phyloP scores from a whole-genome alignment of 1,284 basidiomycete species.

The Trichosporon asahii region DNA sequence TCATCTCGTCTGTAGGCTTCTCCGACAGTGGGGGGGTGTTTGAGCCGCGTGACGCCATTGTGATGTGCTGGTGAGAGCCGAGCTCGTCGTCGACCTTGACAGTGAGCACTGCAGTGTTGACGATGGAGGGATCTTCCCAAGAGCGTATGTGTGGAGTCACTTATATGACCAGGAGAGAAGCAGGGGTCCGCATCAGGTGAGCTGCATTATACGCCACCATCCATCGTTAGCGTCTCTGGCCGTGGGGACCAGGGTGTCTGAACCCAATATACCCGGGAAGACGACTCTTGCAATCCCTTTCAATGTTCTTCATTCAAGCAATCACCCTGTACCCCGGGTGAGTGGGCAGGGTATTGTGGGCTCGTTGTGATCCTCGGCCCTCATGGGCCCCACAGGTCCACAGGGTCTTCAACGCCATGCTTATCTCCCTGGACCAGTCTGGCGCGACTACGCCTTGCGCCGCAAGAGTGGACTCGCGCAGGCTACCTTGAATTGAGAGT shows the following conservation, averaged over 20 bases:
- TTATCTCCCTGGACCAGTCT: neutral
- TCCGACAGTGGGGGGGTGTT: neutral
- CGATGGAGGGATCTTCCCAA: neutral
- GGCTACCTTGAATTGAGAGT: neutral
- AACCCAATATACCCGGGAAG: neutral
- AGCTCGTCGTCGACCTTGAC: neutral
- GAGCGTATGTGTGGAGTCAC: neutral
- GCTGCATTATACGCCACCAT: neutral
- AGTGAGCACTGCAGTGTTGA: neutral
- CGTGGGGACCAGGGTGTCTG: neutral
- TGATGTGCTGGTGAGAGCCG: neutral
- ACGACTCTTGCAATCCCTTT: neutral
- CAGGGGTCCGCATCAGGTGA: neutral
- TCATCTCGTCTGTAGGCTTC: neutral
- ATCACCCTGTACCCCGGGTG: neutral
- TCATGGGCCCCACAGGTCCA: slow-evolving; percentile 2
- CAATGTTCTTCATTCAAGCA: neutral
- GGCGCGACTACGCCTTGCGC: neutral
- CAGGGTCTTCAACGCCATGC: neutral
- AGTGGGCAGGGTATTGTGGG: neutral
- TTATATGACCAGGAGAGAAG: neutral
- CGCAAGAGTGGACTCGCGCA: neutral
- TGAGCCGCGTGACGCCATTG: neutral
- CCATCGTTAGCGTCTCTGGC: neutral
- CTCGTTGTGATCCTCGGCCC: neutral